These are phyloP conservation scores for Solanum etuberosum DNA, from an alignment of 257 asterid species.

Conservation along the genomic window DNA sequence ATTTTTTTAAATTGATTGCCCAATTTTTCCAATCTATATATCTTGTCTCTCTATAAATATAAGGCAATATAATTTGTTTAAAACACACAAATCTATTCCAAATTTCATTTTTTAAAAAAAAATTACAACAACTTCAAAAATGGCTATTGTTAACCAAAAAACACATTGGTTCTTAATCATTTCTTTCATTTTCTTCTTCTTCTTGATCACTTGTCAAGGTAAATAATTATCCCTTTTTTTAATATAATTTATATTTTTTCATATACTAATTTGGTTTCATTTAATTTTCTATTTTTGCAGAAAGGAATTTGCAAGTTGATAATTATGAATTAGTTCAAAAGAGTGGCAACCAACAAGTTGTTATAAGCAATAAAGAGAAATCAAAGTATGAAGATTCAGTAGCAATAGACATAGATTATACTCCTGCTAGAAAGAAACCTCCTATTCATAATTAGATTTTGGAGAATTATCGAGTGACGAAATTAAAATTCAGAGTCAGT, in stretches of 20 bases:
- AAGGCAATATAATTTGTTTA: background rate
- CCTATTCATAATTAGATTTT: conserved; percentile 15
- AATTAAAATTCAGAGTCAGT: background rate
- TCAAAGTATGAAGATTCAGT: background rate
- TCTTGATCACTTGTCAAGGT: conserved; percentile 11
- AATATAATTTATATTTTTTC: background rate
- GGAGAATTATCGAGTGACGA: background rate
- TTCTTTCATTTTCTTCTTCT: background rate
- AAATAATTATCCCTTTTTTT: background rate
- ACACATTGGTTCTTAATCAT: background rate
- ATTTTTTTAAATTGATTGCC: background rate
- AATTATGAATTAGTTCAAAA: background rate
- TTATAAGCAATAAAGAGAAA: conserved; percentile 1
- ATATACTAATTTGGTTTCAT: background rate
- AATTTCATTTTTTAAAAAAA: background rate
- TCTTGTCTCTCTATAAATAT: background rate
- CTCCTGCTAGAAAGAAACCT: conserved; percentile 21
- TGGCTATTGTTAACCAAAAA: background rate
- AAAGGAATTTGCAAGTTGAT: background rate
- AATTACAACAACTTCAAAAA: background rate
- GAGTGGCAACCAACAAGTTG: background rate
- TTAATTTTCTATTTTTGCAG: background rate
- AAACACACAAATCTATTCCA: background rate
- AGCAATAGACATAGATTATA: conserved; percentile 7
- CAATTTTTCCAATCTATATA: background rate